phyloP scores from a whole-genome alignment of 192 early-diverging fungal genomes.

The Coemansia sp. region DNA sequence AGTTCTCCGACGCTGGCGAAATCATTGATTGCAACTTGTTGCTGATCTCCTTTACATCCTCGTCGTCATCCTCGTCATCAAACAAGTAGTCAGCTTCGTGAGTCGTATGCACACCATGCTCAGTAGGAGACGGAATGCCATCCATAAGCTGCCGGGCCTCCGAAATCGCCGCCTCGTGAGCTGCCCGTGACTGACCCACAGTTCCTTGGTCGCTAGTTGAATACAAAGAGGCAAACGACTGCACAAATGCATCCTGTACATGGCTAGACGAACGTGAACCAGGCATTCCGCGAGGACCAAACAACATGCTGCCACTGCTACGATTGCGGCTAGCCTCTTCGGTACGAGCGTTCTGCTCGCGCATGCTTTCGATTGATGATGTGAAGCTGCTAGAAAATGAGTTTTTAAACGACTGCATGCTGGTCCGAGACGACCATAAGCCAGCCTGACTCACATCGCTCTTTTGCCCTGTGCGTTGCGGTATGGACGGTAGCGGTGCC shows the following conservation, averaged over 20 bases:
- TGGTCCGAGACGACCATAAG: constrained; percentile 30
- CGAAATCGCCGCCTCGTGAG: constrained; percentile 40
- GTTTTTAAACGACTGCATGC: constrained; percentile 1
- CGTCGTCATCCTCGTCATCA: constrained; percentile 29
- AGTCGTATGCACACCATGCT: constrained; percentile 4
- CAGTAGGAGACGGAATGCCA: constrained; percentile 46
- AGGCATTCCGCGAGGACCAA: constrained; percentile 55
- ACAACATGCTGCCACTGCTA: constrained; percentile 48
- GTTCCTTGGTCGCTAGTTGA: constrained; percentile 35
- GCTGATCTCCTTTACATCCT: constrained; percentile 3
- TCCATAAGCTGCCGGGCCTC: constrained; percentile 49
- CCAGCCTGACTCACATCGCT: constrained; percentile 29
- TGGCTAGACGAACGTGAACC: constrained; percentile 33
- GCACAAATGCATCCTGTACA: constrained; percentile 19
- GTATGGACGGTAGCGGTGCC: background rate
- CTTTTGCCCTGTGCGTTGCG: constrained; percentile 6
- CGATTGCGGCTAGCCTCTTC: constrained; percentile 26
- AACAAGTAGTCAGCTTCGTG: constrained; percentile 55
- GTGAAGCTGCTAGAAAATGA: constrained; percentile 35
- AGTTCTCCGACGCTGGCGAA: constrained; percentile 38
- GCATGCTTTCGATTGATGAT: constrained; percentile 53
- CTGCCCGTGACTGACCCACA: constrained; percentile 14
- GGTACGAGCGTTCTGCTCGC: constrained; percentile 33
- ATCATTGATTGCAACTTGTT: constrained; percentile 43
- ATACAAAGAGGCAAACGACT: constrained; percentile 42